Evolutionary conservation across 768 basidiomycete genomes (phyloP), one percentile per base, ranked within the genome.

Genomic region (Lanmaoa rubissima): DNA sequence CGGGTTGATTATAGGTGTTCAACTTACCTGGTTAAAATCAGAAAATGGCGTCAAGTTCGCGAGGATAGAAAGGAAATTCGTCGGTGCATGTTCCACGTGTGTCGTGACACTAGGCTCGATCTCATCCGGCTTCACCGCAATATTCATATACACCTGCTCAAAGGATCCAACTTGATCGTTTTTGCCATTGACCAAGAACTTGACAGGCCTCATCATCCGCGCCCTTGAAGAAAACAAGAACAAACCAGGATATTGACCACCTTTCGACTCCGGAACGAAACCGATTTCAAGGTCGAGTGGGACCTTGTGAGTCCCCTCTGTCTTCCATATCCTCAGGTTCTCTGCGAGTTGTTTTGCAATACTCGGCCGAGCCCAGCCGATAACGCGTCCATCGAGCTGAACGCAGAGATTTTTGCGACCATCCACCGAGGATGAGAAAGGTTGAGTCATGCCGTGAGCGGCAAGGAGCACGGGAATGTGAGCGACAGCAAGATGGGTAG

Each of bases 61-160:
- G 60, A 99, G 81, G 65, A 99, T 96, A 3, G 93, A 96, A 53
- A 99, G 75, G 73, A 99, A 94, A 71, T 93, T 95, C 9, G 97
- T 98, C 5, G 97, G 92, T 40, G 90, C 81, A 65, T 93, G 88
- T 74, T 99, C 97, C 41, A 97, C 88, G 72, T 99, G 97, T 1
- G 91, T 90, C 19, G 93, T 89, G 8, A 90, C 78, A 16, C 80
- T 85, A 53, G 75, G 71, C 53, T 86, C 83, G 54, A 98, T 87
- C 73, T 97, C 97, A 63, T 88, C 87, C 4, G 87, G 87, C 52
- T 84, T 91, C 65, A 92, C 88, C 3, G 97, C 96, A 69, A 99
- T 92, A 68, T 99, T 92, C 93, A 98, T 94, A 70, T 98, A 99
- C 6, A 98, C 97, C 75, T 99, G 97, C 73, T 99, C 97, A 65